These are phyloP conservation scores for Fonsecaea pedrosoi DNA, from an alignment of 2,329 filamentous ascomycete genomes.

Conservation along the genomic window DNA sequence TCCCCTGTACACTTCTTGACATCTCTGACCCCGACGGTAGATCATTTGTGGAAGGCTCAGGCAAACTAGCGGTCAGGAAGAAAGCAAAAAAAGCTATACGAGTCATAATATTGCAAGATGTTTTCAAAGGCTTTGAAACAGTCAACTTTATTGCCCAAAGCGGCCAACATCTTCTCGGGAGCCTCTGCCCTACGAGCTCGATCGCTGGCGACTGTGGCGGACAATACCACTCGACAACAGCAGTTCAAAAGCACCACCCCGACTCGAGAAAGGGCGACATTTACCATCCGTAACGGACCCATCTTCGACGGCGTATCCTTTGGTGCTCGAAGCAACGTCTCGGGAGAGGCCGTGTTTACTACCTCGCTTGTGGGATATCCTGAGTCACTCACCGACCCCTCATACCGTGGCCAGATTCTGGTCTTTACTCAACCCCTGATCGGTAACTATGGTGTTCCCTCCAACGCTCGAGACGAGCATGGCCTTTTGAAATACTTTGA, in stretches of 20 bases:
- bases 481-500: slow-evolving; percentile 98
- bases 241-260: slow-evolving; percentile 66
- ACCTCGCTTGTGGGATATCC: slow-evolving; percentile 97
- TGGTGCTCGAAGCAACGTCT: slow-evolving; percentile 94
- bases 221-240: slow-evolving; percentile 46
- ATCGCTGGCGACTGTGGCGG: slow-evolving; percentile 35
- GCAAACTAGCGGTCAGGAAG: slow-evolving; percentile 59
- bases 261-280: slow-evolving; percentile 80
- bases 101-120: slow-evolving; percentile 54
- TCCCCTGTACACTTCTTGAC: slow-evolving; percentile 6
- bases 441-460: slow-evolving; percentile 97
- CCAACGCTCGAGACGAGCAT: slow-evolving; percentile 79
- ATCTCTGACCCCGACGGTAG: slow-evolving; percentile 46
- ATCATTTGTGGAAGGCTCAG: slow-evolving; percentile 73
- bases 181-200: slow-evolving; percentile 47
- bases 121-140: slow-evolving; percentile 62
- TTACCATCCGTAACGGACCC: slow-evolving; percentile 94
- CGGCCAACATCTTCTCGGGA: slow-evolving; percentile 50
- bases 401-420: slow-evolving; percentile 82
- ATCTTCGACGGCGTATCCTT: slow-evolving; percentile 97
- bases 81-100: slow-evolving; percentile 39
- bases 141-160: slow-evolving; percentile 55
- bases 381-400: slow-evolving; percentile 78
- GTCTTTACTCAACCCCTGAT: slow-evolving; percentile 98
- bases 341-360: slow-evolving; percentile 97